Evolutionary conservation across 805 yeast species (phyloP), one percentile per base, ranked within the genome.

Genomic region (Candida bentonensis): DNA sequence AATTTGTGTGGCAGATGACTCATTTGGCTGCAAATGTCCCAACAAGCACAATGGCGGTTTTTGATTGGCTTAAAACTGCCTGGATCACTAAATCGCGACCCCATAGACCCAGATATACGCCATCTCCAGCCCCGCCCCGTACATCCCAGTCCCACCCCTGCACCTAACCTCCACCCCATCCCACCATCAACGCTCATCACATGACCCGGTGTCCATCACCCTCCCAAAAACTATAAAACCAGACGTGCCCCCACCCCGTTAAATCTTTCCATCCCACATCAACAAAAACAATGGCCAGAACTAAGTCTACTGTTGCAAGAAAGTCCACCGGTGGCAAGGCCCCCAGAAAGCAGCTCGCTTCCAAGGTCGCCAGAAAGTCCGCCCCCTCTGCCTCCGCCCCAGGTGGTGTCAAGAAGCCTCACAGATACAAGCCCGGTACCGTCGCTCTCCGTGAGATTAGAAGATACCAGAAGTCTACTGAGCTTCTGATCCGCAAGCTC

Each of bases 381-480:
- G 89, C 88, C 48, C 87, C 88, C 67, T 69, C 82, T 47, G 68
- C 63, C 46, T 80, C 86, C 67, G 72, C 82, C 48, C 70, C 64
- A 45, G 89, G 89, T 62, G 92, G 89, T 73, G 89, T 82, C 63
- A 82, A 82, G 81, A 82, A 82, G 73, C 87, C 88, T 53, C 92
- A 81, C 77, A 80, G 94, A 78, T 83, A 82, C 73, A 83, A 82
- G 84, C 94, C 94, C 64, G 94, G 94, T 79, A 82, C 89, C 62
- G 89, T 82, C 63, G 94, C 94, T 60, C 80, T 82, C 65, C 80
- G 89, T 77, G 92, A 82, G 72, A 82, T 82, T 65, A 80, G 92
- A 76, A 79, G 88, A 72, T 82, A 82, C 77, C 94, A 82, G 72
- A 83, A 83, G 72, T 78, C 88, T 44, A 82, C 92, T 57, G 92